Base-by-base conservation (phyloP, 306 rosid genomes). In the Oemleria cerasiformis region DNA sequence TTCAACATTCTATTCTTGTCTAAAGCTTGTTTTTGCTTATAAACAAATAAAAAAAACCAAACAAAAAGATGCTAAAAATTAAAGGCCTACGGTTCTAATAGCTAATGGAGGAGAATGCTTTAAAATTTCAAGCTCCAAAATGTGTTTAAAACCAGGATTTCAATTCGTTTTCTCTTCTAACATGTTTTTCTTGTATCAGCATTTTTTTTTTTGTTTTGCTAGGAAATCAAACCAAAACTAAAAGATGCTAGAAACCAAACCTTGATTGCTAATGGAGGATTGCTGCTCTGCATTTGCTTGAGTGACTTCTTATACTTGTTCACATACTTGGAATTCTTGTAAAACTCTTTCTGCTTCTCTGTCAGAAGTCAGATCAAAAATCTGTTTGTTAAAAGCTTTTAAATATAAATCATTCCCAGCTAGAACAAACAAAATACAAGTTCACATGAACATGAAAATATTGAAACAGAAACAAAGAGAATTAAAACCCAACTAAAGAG, bases 281-380 rank as follows among this genome's bases (percentile, higher is more conserved):
- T 78, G 59, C 55, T 78, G 55, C 55, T 58, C 38, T 49, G 84
- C 66, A 76, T 80, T 58, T 79, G 84, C 75, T 86, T 92, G 38
- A 86, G 42, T 62, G 83, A 79, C 83, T 85, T 90, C 88, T 78
- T 86, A 64, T 72, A 92, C 91, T 92, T 92, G 36, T 80, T 85
- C 71, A 92, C 88, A 39, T 78, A 76, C 74, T 88, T 90, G n/a
- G 92, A 95, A 81, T 92, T 90, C 78, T 83, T 84, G 63, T 86
- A 79, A 64, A 92, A 80, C 83, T 90, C 98, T 59, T 81, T 85
- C 41, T 90, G 87, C 76, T 86, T 90, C 74, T 92, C 96, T 92
- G 89, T 70, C 64, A 79, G 57, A 39, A 67, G 40, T 40, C 20
- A 80, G 65, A 73, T 8, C 25, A 16, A 45, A 25, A 65, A 40